Conservation (phyloP, 139 green algal species). For the Diplosphaera chodatii region DNA sequence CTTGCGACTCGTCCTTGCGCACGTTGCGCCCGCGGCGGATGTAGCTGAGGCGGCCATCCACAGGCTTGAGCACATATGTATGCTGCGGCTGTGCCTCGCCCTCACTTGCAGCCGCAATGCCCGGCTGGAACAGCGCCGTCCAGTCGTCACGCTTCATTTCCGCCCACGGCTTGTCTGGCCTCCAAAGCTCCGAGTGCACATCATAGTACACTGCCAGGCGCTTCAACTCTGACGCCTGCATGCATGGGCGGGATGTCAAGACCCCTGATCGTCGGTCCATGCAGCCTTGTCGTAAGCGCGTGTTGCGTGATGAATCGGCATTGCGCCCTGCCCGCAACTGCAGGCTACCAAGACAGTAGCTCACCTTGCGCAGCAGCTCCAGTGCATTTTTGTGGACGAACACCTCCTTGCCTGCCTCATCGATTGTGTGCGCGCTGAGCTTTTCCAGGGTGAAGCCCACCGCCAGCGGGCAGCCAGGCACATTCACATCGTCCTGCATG, state of each 20-base stretch:
- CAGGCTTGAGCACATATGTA: constrained; percentile 62
- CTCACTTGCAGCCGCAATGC: constrained; percentile 12
- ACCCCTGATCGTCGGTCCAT: not conserved
- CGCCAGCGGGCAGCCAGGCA: constrained; percentile 53
- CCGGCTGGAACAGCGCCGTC: constrained; percentile 66
- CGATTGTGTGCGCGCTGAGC: constrained; percentile 78
- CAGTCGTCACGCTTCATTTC: constrained; percentile 46
- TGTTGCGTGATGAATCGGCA: too few relatives aligned
- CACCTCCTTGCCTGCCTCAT: constrained; percentile 61
- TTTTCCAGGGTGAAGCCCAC: constrained; percentile 70
- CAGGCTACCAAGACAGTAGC: too few relatives aligned
- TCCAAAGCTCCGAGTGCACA: constrained; percentile 40
- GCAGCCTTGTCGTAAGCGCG: too few relatives aligned
- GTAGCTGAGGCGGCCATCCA: constrained; percentile 58
- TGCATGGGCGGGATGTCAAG: not conserved
- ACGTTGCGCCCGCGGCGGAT: constrained; percentile 39
- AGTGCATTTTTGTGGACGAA: constrained; percentile 76
- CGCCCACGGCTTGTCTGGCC: constrained; percentile 38
- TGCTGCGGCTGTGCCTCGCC: not conserved
- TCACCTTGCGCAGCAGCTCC: constrained; percentile 76
- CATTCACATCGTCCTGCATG: constrained; percentile 38
- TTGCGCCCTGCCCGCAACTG: too few relatives aligned
- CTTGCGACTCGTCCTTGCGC: constrained; percentile 15
- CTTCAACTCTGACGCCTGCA: constrained; percentile 54
- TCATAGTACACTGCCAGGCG: constrained; percentile 79